Conservation (phyloP, 805 yeast genomes). For the Metschnikowia dekortorum region DNA sequence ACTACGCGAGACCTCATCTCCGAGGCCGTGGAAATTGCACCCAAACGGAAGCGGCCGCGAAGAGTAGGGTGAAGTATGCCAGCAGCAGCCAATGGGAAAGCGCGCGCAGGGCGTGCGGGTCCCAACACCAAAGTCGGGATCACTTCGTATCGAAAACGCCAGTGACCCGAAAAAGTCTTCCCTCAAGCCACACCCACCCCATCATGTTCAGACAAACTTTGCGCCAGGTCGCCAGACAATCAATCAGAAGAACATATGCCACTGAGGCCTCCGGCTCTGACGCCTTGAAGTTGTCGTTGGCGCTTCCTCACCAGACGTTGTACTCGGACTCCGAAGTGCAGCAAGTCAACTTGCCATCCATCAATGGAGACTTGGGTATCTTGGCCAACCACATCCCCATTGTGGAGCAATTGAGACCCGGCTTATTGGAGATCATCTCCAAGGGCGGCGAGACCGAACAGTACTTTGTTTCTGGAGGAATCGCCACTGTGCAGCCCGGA, state of each 20-base stretch:
- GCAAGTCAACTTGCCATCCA: constrained; percentile 92
- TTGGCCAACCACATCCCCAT: constrained; percentile 97
- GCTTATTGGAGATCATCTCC: constrained; percentile 88
- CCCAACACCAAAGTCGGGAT: constrained; percentile 13
- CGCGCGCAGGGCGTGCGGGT: constrained; percentile 19
- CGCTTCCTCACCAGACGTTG: constrained; percentile 81
- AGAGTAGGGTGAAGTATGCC: background rate
- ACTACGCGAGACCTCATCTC: background rate
- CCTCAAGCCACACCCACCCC: constrained; percentile 3
- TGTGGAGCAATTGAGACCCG: constrained; percentile 94
- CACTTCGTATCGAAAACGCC: constrained; percentile 5
- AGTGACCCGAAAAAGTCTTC: constrained; percentile 1
- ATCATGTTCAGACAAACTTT: constrained; percentile 61
- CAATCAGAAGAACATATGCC: constrained; percentile 83
- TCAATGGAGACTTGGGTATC: constrained; percentile 94
- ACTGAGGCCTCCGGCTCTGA: constrained; percentile 64
- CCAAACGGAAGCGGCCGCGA: background rate
- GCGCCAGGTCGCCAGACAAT: constrained; percentile 57
- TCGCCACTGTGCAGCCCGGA: constrained; percentile 94
- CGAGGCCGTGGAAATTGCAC: background rate
- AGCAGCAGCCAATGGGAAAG: constrained; percentile 29
- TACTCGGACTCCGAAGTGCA: constrained; percentile 52
- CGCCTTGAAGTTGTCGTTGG: constrained; percentile 79
- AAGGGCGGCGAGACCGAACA: constrained; percentile 65
- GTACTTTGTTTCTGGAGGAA: constrained; percentile 92